These are phyloP conservation scores for Lipomyces starkeyi DNA, from an alignment of 805 yeast species.

Conservation along the genomic window DNA sequence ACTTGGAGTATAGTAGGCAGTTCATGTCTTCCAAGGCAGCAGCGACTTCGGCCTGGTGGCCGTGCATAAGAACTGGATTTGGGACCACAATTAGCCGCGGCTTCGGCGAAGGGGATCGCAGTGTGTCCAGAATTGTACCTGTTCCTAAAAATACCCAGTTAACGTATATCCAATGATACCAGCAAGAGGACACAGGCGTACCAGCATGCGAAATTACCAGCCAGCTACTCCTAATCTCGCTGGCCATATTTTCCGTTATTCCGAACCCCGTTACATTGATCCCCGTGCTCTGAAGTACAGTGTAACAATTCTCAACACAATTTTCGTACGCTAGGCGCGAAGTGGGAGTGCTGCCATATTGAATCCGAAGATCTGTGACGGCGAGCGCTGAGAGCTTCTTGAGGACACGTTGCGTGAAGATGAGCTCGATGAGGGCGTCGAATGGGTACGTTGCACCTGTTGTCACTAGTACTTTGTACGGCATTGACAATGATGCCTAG, in stretches of 20 bases:
- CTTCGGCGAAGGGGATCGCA: slow-evolving; percentile 51
- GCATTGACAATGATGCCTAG: not conserved
- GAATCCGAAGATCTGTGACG: slow-evolving; percentile 56
- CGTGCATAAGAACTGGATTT: slow-evolving; percentile 77
- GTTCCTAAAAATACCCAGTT: slow-evolving; percentile 55
- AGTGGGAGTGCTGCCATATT: slow-evolving; percentile 59
- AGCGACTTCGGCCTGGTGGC: slow-evolving; percentile 84
- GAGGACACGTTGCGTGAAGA: slow-evolving; percentile 50
- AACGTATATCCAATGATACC: not conserved
- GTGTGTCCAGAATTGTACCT: slow-evolving; percentile 84
- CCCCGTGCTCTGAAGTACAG: slow-evolving; percentile 7
- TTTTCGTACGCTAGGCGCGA: slow-evolving; percentile 40
- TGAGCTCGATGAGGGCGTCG: slow-evolving; percentile 57
- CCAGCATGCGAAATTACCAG: slow-evolving; percentile 87
- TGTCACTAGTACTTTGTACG: slow-evolving; percentile 58
- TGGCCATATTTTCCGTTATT: slow-evolving; percentile 52
- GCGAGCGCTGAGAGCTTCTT: slow-evolving; percentile 47
- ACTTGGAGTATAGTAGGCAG: slow-evolving; percentile 13
- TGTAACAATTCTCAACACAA: slow-evolving; percentile 15
- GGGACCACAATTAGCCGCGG: slow-evolving; percentile 72
- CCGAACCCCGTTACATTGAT: slow-evolving; percentile 53
- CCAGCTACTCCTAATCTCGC: slow-evolving; percentile 55
- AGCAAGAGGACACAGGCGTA: not conserved
- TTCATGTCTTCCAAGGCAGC: slow-evolving; percentile 50
- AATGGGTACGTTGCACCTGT: slow-evolving; percentile 95